A percentile compares a stretch with the other conserved stretches of the same genome.
phyloP scores from a whole-genome alignment of 2,329 filamentous ascomycete species.

The Penicillium sp. region DNA sequence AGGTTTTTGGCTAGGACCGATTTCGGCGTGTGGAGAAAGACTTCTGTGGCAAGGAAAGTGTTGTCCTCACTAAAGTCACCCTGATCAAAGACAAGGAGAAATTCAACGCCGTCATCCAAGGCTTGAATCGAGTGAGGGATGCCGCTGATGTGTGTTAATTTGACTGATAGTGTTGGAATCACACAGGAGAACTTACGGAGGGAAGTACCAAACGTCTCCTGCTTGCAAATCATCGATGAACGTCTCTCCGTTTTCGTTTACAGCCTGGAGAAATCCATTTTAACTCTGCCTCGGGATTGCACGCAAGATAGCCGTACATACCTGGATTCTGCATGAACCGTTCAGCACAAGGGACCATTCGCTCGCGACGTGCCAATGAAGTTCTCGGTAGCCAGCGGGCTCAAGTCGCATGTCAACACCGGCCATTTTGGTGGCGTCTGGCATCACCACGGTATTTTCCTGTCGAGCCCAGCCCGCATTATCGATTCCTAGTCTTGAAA shows the following conservation, averaged over 20 bases:
- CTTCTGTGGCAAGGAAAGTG: slow-evolving; percentile 65
- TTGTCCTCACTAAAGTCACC: slow-evolving; percentile 63
- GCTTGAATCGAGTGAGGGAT: slow-evolving; percentile 57
- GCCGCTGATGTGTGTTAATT: slow-evolving; percentile 39
- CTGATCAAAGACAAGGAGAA: slow-evolving; percentile 16
- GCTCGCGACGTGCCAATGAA: slow-evolving; percentile 50
- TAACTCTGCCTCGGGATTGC: background rate
- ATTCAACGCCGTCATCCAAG: slow-evolving; percentile 11
- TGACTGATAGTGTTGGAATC: background rate
- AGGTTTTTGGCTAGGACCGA: slow-evolving; percentile 54
- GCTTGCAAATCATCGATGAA: slow-evolving; percentile 72
- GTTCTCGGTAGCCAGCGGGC: slow-evolving; percentile 56
- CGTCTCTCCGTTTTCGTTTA: slow-evolving; percentile 59
- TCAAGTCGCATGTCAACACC: slow-evolving; percentile 57
- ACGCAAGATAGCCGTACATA: background rate
- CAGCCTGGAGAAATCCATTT: slow-evolving; percentile 20
- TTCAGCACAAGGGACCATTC: slow-evolving; percentile 41
- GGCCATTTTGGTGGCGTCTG: slow-evolving; percentile 49
- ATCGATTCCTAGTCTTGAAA: slow-evolving; percentile 38
- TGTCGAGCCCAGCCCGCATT: slow-evolving; percentile 52
- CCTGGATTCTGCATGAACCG: slow-evolving; percentile 36
- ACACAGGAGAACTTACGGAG: slow-evolving; percentile 42
- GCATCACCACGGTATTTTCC: slow-evolving; percentile 51
- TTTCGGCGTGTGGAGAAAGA: slow-evolving; percentile 48
- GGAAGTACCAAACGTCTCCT: slow-evolving; percentile 78